Evolutionary conservation across 139 green algal species (phyloP).

Genomic region (Picochlorum sp.): DNA sequence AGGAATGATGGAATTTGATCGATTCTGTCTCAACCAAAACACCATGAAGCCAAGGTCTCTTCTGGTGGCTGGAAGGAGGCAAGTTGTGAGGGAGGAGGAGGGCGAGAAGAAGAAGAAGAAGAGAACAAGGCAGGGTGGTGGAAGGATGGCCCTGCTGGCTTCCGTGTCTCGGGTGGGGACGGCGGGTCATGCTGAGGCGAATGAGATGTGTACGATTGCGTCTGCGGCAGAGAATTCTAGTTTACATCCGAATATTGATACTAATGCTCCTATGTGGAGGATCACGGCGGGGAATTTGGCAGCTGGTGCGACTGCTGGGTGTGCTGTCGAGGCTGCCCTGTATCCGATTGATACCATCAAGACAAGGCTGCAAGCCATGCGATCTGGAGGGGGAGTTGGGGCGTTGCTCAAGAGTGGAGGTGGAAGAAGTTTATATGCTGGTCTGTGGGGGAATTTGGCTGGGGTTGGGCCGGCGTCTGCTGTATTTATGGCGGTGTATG

Average conservation of each 20-base stretch:
- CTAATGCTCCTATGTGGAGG: constrained; percentile 45
- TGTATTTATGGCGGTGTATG: constrained; percentile 92
- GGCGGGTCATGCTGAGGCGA: not conserved
- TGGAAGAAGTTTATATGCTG: constrained; percentile 76
- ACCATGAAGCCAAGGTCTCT: not conserved
- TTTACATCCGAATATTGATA: not conserved
- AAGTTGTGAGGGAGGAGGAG: not conserved
- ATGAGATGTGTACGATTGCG: constrained; percentile 19
- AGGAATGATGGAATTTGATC: not conserved
- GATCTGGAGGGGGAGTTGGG: constrained; percentile 60
- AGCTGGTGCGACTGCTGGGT: constrained; percentile 71
- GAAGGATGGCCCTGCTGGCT: not conserved
- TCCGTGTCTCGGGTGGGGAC: not conserved
- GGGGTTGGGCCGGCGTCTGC: constrained; percentile 81
- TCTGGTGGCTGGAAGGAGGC: not conserved
- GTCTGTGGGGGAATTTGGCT: constrained; percentile 74
- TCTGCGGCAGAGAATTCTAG: constrained; percentile 5
- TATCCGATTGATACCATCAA: constrained; percentile 99
- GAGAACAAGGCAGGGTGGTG: not conserved
- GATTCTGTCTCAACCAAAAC: not conserved
- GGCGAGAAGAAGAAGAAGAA: not conserved
- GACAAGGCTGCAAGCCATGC: constrained; percentile 86
- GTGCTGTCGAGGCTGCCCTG: constrained; percentile 78
- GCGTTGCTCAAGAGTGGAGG: constrained; percentile 66
- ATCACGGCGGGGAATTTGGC: constrained; percentile 60